A percentile compares a stretch with the other conserved stretches of the same genome.
Conservation (phyloP, 192 early-diverging fungal species). For the Haplosporangium gracile region DNA sequence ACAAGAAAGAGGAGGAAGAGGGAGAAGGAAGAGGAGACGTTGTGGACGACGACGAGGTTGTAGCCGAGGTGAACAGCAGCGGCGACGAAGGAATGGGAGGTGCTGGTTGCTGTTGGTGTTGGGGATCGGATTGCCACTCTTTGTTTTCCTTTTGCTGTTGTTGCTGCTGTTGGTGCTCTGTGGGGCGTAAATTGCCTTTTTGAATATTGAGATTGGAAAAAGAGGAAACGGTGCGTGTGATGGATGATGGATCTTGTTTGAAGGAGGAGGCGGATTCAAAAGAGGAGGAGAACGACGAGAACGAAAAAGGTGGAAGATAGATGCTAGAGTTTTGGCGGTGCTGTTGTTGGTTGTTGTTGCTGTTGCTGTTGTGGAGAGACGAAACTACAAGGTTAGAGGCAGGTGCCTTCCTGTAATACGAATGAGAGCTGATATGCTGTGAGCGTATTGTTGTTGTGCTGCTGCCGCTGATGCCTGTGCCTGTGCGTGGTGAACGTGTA, state of each 20-base stretch:
- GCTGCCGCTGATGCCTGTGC: not conserved
- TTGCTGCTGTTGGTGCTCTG: conserved; percentile 10
- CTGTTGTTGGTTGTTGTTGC: not conserved
- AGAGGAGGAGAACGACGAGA: not conserved
- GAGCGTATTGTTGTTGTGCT: not conserved
- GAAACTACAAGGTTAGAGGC: not conserved
- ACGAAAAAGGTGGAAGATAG: not conserved
- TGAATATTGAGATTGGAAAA: conserved; percentile 19
- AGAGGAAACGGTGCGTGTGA: conserved; percentile 11
- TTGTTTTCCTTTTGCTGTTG: not conserved
- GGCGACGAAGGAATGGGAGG: not conserved
- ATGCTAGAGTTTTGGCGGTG: not conserved
- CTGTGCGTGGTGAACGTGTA: conserved; percentile 3
- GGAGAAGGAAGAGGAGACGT: conserved; percentile 2
- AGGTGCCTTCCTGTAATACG: conserved; percentile 12
- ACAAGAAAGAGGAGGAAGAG: not conserved
- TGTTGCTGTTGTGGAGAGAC: not conserved
- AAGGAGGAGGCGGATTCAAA: not conserved
- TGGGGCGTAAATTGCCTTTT: not conserved
- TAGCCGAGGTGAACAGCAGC: not conserved
- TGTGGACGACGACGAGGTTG: not conserved
- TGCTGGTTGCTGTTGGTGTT: not conserved
- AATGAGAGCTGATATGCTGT: conserved; percentile 6
- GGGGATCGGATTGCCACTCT: not conserved
- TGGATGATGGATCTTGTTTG: conserved; percentile 10